Conservation (phyloP, 2,329 filamentous ascomycete species). For the Venturia oleaginea region DNA sequence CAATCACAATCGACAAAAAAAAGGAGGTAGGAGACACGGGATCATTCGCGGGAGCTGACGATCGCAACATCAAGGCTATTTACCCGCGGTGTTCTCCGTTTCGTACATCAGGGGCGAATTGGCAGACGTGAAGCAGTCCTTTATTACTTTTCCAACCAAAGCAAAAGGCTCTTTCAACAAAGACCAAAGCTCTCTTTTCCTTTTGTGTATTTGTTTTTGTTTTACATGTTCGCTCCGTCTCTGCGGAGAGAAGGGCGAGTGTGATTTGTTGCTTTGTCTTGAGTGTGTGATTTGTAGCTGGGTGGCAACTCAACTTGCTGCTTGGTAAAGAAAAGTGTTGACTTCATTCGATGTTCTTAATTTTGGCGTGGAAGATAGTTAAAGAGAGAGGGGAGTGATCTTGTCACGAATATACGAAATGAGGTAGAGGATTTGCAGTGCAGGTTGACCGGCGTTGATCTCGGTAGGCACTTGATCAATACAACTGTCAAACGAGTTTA, state of each 20-base stretch:
- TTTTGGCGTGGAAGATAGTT: background rate
- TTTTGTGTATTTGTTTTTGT: background rate
- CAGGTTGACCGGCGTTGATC: too few species aligned
- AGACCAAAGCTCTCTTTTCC: slow-evolving; percentile 7
- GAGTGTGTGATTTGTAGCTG: background rate
- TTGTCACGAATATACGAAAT: too few species aligned
- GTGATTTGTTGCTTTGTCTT: background rate
- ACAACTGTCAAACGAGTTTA: too few species aligned
- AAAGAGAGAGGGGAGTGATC: background rate
- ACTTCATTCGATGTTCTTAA: background rate
- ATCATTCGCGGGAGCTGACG: slow-evolving; percentile 1
- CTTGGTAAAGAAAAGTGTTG: background rate
- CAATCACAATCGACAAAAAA: slow-evolving; percentile 3
- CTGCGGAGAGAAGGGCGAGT: background rate
- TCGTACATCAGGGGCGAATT: background rate
- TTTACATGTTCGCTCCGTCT: background rate
- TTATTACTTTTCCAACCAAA: slow-evolving; percentile 14
- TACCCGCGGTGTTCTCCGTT: slow-evolving; percentile 10
- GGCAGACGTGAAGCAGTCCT: slow-evolving; percentile 11
- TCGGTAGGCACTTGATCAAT: too few species aligned
- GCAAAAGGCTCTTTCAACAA: slow-evolving; percentile 14
- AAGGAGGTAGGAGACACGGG: slow-evolving; percentile 9
- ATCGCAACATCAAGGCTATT: slow-evolving; percentile 14
- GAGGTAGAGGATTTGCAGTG: too few species aligned
- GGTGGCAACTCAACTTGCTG: slow-evolving; percentile 12